Conservation (phyloP, 2,329 filamentous ascomycete species). For the Metarhizium guizhouense region DNA sequence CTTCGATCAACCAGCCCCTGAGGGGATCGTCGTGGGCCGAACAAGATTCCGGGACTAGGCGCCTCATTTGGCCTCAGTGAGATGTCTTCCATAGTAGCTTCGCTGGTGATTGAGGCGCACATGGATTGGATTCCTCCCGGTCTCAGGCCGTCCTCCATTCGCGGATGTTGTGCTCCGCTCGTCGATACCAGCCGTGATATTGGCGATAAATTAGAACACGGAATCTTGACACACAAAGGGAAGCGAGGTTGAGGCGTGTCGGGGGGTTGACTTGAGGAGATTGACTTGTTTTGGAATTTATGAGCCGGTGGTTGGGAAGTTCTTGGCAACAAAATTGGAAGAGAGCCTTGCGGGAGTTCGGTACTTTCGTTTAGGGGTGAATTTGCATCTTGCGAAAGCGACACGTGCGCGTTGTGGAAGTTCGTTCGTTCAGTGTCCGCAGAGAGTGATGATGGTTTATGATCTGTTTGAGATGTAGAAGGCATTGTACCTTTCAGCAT, state of each 20-base stretch:
- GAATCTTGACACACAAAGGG: too few relatives aligned
- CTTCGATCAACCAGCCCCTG: not conserved
- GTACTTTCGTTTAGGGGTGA: not conserved
- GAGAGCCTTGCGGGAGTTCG: not conserved
- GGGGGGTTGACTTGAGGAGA: not conserved
- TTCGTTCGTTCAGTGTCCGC: not conserved
- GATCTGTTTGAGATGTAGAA: not conserved
- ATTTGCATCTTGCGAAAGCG: not conserved
- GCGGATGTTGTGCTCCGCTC: not conserved
- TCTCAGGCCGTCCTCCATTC: not conserved
- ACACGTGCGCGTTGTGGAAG: not conserved
- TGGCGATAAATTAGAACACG: too few relatives aligned
- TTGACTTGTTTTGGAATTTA: not conserved
- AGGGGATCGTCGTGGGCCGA: not conserved
- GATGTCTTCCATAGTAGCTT: not conserved
- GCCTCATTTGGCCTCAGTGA: not conserved
- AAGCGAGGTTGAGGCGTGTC: not conserved
- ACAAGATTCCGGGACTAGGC: not conserved
- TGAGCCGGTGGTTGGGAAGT: not conserved
- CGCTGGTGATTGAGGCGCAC: not conserved
- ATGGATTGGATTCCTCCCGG: constrained; percentile 1
- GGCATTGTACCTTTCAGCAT: not conserved
- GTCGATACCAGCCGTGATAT: not conserved
- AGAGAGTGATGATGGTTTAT: not conserved
- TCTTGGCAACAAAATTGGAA: not conserved